These are phyloP conservation scores for Penicillium sp. DNA, from an alignment of 2,329 filamentous ascomycete genomes.

Conservation along the genomic window DNA sequence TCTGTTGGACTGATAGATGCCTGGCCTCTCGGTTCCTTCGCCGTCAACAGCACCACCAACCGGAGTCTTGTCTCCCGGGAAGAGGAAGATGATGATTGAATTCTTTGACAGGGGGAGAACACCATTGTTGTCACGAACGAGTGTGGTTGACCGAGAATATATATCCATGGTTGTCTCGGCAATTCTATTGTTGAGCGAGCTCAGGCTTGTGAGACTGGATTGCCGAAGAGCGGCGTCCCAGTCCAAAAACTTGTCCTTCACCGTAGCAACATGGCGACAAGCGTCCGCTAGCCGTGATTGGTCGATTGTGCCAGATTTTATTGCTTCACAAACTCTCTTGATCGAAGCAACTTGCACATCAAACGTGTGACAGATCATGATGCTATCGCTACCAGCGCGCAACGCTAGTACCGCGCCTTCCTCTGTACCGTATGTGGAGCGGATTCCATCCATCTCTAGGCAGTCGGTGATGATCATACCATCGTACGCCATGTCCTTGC, in stretches of 20 bases:
- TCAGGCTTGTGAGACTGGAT: constrained; percentile 17
- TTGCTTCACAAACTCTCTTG: constrained; percentile 37
- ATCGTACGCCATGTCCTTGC: constrained; percentile 44
- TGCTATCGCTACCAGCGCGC: constrained; percentile 45
- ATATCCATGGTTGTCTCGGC: constrained; percentile 31
- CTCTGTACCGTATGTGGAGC: constrained; percentile 42
- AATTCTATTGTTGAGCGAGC: constrained; percentile 26
- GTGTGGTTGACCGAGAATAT: constrained; percentile 42
- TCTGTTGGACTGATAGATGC: constrained; percentile 29
- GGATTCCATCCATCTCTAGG: constrained; percentile 47
- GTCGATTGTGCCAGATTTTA: constrained; percentile 36
- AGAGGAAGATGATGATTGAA: constrained; percentile 38
- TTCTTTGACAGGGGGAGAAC: constrained; percentile 32
- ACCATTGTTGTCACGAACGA: constrained; percentile 35
- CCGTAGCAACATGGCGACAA: constrained; percentile 31
- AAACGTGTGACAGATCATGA: constrained; percentile 49
- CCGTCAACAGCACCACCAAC: constrained; percentile 41
- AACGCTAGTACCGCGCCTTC: constrained; percentile 43
- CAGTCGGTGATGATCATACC: constrained; percentile 48
- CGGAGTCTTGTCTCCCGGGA: constrained; percentile 35
- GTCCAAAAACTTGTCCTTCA: constrained; percentile 39
- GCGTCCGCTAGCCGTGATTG: constrained; percentile 35
- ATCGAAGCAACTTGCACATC: constrained; percentile 43
- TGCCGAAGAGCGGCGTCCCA: constrained; percentile 32
- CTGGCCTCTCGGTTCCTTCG: constrained; percentile 35